phyloP scores from a whole-genome alignment of 2,329 filamentous ascomycete genomes.

The Exserohilum turcica region DNA sequence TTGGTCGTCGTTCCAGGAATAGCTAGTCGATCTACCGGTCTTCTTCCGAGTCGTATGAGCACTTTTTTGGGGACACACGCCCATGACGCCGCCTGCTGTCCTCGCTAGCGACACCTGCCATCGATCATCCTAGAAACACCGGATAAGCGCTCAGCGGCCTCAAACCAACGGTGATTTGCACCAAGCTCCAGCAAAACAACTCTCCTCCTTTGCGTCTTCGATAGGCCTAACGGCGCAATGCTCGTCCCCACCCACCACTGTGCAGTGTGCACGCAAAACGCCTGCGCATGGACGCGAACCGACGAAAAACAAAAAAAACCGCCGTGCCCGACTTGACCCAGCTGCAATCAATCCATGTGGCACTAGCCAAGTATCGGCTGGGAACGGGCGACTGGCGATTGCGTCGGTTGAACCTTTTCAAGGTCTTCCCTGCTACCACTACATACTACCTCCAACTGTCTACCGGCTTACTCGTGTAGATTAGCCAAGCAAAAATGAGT shows the following conservation, averaged over 20 bases:
- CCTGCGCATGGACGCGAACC: background rate
- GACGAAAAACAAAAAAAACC: background rate
- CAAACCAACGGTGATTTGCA: background rate
- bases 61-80: constrained; percentile 6
- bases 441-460: background rate
- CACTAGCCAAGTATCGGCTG: background rate
- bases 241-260: background rate
- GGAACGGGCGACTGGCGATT: background rate
- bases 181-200: background rate
- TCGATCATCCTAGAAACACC: constrained; percentile 25
- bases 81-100: constrained; percentile 21
- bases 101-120: constrained; percentile 16
- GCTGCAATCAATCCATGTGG: background rate
- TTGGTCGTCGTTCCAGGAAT: constrained; percentile 19
- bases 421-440: constrained; percentile 8
- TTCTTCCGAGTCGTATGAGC: constrained; percentile 16
- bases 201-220: background rate
- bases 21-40: constrained; percentile 28
- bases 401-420: constrained; percentile 1
- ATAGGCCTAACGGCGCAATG: background rate
- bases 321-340: background rate
- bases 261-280: background rate
- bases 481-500: constrained; percentile 15
- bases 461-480: constrained; percentile 15
- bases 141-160: background rate